These are phyloP conservation scores for Macrolepiota albuminosa DNA, from an alignment of 768 basidiomycete species.

Conservation along the genomic window DNA sequence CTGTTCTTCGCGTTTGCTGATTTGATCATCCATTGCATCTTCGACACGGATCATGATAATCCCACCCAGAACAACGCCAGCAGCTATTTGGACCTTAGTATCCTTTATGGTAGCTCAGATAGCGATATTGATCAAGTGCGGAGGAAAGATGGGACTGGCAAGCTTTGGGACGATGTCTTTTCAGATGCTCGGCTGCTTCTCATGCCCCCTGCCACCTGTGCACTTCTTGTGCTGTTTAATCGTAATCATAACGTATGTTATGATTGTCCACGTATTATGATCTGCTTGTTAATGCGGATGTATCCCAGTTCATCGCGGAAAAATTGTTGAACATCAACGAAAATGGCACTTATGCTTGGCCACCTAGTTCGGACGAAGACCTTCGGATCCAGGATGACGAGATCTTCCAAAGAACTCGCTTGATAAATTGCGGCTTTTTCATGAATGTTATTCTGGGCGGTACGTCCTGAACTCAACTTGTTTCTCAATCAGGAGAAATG, in stretches of 20 bases:
- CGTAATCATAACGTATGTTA: conserved; percentile 69
- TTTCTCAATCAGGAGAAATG: neutral
- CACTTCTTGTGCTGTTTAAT: conserved; percentile 61
- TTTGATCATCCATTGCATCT: conserved; percentile 69
- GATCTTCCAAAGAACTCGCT: conserved; percentile 66
- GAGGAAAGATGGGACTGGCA: conserved; percentile 60
- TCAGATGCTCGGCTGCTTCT: conserved; percentile 59
- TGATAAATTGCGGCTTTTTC: conserved; percentile 71
- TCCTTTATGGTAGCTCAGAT: conserved; percentile 64
- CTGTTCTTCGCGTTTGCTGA: conserved; percentile 80
- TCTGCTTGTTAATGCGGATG: conserved; percentile 1
- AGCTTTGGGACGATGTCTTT: conserved; percentile 64
- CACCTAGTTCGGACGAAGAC: conserved; percentile 19
- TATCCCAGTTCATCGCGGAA: conserved; percentile 59
- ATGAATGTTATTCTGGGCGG: conserved; percentile 64
- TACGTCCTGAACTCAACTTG: conserved; percentile 10
- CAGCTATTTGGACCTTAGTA: conserved; percentile 74
- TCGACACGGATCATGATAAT: conserved; percentile 49
- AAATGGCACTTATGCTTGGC: conserved; percentile 35
- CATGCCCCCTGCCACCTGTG: conserved; percentile 71
- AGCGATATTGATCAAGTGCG: conserved; percentile 45
- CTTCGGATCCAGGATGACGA: conserved; percentile 60
- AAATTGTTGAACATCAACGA: conserved; percentile 71
- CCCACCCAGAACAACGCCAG: conserved; percentile 56
- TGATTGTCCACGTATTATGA: neutral